Conservation (phyloP, 2,329 filamentous ascomycete genomes). For the Stachybotrys elegans region DNA sequence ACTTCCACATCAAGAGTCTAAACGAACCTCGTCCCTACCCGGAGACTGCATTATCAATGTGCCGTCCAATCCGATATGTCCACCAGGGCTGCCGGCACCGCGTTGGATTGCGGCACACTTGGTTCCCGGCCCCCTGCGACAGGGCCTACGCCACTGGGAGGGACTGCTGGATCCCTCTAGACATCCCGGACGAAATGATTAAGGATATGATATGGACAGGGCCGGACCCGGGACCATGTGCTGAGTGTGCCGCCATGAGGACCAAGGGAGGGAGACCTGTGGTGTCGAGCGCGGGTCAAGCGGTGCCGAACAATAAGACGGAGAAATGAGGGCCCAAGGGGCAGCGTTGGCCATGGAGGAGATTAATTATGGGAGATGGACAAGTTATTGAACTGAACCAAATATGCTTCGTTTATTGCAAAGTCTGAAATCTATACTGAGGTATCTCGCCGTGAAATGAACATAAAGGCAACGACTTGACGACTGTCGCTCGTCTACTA, state of each 20-base stretch:
- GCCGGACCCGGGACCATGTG: background rate
- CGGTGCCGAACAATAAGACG: no score
- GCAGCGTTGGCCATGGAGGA: no score
- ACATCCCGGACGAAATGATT: slow-evolving; percentile 2
- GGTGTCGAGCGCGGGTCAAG: no score
- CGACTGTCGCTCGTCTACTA: slow-evolving; percentile 2
- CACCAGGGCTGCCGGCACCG: slow-evolving; percentile 17
- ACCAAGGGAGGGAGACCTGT: no score
- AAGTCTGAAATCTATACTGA: background rate
- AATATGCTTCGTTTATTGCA: no score
- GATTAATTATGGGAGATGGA: no score
- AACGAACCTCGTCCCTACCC: no score
- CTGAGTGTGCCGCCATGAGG: background rate
- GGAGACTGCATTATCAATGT: no score
- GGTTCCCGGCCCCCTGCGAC: slow-evolving; percentile 11
- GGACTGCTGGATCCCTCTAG: slow-evolving; percentile 15
- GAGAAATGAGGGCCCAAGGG: no score
- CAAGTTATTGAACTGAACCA: no score
- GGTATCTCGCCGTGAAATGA: background rate
- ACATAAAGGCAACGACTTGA: background rate
- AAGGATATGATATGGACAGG: slow-evolving; percentile 7
- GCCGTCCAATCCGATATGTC: slow-evolving; percentile 14
- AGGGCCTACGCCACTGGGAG: slow-evolving; percentile 5
- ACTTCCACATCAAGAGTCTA: no score
- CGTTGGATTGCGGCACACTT: slow-evolving; percentile 7